Percentiles rank a stretch among this genome's conserved stretches.
These are phyloP conservation scores for Xylariaceae sp. DNA, from an alignment of 2,329 filamentous ascomycete species.

Conservation along the genomic window DNA sequence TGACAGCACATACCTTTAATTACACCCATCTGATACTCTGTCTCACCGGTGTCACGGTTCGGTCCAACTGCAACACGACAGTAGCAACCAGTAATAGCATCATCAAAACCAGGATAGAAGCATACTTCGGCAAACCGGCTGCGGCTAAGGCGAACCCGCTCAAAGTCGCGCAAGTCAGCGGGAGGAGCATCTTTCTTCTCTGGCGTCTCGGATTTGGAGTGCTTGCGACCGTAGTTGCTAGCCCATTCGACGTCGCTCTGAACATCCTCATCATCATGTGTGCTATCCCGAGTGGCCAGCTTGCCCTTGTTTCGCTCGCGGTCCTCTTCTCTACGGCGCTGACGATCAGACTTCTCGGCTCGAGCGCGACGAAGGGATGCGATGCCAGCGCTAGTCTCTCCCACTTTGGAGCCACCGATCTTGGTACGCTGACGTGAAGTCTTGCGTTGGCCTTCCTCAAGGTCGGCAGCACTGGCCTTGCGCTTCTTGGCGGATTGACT, in stretches of 20 bases:
- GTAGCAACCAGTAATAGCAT: constrained; percentile 82
- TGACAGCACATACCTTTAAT: constrained; percentile 72
- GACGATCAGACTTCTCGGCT: constrained; percentile 68
- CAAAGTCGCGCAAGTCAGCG: constrained; percentile 78
- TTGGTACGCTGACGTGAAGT: constrained; percentile 74
- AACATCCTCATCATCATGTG: constrained; percentile 64
- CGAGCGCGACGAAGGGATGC: constrained; percentile 69
- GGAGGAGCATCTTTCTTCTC: constrained; percentile 70
- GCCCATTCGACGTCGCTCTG: constrained; percentile 85
- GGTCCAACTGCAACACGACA: constrained; percentile 83
- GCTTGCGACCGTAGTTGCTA: constrained; percentile 55
- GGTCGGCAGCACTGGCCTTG: constrained; percentile 77
- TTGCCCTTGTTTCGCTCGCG: constrained; percentile 60
- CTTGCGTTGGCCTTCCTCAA: constrained; percentile 79
- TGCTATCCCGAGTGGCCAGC: constrained; percentile 48
- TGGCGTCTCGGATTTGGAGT: constrained; percentile 56
- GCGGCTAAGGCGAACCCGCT: constrained; percentile 82
- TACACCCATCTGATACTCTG: constrained; percentile 84
- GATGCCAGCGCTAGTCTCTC: constrained; percentile 73
- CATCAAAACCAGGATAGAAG: constrained; percentile 89
- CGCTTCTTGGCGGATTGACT: constrained; percentile 71
- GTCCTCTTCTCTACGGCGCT: constrained; percentile 67
- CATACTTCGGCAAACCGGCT: constrained; percentile 88
- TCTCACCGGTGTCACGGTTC: constrained; percentile 70
- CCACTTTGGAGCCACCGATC: constrained; percentile 67